Percentiles rank a stretch among this genome's conserved stretches.
Evolutionary conservation across 1,139 yeast genomes (phyloP).

Genomic region (Hyphopichia fennica): DNA sequence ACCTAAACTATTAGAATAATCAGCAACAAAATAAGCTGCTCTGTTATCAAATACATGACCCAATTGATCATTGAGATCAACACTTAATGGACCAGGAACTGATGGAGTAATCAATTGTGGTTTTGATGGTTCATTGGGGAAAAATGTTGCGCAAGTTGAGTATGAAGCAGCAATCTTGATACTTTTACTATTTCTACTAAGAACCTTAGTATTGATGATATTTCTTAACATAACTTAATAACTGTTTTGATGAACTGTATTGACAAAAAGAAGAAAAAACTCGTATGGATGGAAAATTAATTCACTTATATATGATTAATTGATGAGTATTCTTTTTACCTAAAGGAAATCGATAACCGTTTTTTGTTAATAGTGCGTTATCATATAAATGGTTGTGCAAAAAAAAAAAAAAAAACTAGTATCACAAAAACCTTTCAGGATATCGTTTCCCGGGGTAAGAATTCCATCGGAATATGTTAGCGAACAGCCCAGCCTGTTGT

Average conservation of each 20-base stretch:
- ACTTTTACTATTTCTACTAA: no score
- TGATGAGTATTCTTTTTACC: no score
- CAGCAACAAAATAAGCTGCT: constrained; percentile 68
- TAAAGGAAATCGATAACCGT: no score
- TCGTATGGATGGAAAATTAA: no score
- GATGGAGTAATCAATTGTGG: constrained; percentile 49
- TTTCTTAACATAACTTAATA: no score
- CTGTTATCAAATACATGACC: constrained; percentile 63
- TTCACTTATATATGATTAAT: no score
- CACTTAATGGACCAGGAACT: constrained; percentile 64
- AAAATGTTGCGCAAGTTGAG: constrained; percentile 18
- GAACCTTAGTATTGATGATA: no score
- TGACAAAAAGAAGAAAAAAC: no score
- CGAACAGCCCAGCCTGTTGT: not conserved
- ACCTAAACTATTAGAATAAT: constrained; percentile 65
- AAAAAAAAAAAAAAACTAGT: not conserved
- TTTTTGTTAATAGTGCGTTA: no score
- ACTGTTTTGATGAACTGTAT: no score
- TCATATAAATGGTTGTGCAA: not conserved
- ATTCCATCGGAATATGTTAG: not conserved
- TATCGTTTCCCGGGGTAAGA: constrained; percentile 1
- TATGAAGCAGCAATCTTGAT: no score
- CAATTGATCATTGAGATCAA: constrained; percentile 45
- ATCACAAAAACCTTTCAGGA: not conserved
- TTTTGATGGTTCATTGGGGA: constrained; percentile 53